phyloP scores from a whole-genome alignment of 1,284 basidiomycete genomes.

The Macrocystidia cucumis region DNA sequence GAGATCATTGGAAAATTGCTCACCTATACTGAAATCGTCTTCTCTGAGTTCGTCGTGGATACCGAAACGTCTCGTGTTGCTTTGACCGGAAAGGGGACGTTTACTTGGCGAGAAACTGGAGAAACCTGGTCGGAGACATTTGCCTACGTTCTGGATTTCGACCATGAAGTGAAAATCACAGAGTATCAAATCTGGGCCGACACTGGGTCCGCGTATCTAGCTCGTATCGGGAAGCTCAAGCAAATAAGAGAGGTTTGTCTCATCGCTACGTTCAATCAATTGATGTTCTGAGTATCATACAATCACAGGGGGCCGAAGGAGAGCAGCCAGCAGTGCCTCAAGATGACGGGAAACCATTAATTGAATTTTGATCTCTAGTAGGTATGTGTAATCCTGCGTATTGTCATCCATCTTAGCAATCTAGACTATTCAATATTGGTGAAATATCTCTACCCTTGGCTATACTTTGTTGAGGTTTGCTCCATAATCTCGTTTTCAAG shows the following conservation, averaged over 20 bases:
- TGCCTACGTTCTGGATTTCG: slow-evolving; percentile 53
- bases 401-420: too few relatives aligned
- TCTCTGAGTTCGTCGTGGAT: slow-evolving; percentile 35
- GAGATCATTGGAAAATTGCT: slow-evolving; percentile 35
- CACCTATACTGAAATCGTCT: slow-evolving; percentile 30
- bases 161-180: slow-evolving; percentile 43
- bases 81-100: slow-evolving; percentile 44
- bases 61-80: slow-evolving; percentile 38
- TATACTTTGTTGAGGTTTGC: too few relatives aligned
- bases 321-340: too few relatives aligned
- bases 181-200: slow-evolving; percentile 65
- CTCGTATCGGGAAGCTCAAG: slow-evolving; percentile 39
- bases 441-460: too few relatives aligned
- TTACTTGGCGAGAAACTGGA: slow-evolving; percentile 46
- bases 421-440: too few relatives aligned
- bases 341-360: too few relatives aligned
- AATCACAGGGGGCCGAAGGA: too few relatives aligned
- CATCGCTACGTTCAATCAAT: too few relatives aligned
- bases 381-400: too few relatives aligned
- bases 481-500: too few relatives aligned
- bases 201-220: slow-evolving; percentile 55
- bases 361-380: too few relatives aligned
- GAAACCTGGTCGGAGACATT: slow-evolving; percentile 60
- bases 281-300: too few relatives aligned
- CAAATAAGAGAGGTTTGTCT: slow-evolving; percentile 14